Percentiles rank a stretch among this genome's conserved stretches.
phyloP scores from a whole-genome alignment of 352 stramenopile genomes.

The Thraustochytrium striatum region DNA sequence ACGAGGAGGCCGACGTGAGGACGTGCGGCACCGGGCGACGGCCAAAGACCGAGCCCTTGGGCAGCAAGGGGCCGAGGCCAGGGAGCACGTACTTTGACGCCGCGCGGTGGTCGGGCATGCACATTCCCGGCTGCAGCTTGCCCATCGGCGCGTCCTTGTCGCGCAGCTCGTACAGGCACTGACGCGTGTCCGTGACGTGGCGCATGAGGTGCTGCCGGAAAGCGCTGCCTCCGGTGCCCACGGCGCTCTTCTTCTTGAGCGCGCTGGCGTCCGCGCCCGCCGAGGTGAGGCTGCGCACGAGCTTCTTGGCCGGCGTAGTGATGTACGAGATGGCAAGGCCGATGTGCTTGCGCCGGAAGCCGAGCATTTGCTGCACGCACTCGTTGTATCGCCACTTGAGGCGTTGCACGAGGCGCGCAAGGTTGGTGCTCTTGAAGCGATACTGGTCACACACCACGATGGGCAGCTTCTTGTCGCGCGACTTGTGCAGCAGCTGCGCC shows the following conservation, averaged over 20 bases:
- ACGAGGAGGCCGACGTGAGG: no score
- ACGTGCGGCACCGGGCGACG: neutral
- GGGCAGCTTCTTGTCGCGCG: neutral
- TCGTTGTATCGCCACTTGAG: slow-evolving; percentile 27
- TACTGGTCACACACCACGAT: neutral
- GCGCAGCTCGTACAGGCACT: slow-evolving; percentile 23
- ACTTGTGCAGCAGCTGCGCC: neutral
- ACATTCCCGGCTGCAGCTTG: no score
- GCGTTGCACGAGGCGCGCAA: neutral
- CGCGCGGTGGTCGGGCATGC: neutral
- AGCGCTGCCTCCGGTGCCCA: slow-evolving; percentile 26
- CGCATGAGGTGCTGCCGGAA: slow-evolving; percentile 41
- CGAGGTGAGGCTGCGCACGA: neutral
- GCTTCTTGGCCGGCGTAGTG: slow-evolving; percentile 18
- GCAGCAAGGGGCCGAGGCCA: neutral
- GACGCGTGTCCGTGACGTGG: slow-evolving; percentile 28
- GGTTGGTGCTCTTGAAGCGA: neutral
- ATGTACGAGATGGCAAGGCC: slow-evolving; percentile 46
- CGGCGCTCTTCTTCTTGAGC: slow-evolving; percentile 27
- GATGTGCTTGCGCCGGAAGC: slow-evolving; percentile 46
- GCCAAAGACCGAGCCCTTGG: neutral
- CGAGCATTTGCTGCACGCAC: slow-evolving; percentile 33
- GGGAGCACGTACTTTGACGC: neutral
- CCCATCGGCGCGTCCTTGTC: neutral
- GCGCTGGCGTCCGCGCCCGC: neutral